Percentiles rank a stretch among this genome's conserved stretches.
These are phyloP conservation scores for Tylopilus vinaceipallidus DNA, from an alignment of 768 basidiomycete genomes.

Conservation along the genomic window DNA sequence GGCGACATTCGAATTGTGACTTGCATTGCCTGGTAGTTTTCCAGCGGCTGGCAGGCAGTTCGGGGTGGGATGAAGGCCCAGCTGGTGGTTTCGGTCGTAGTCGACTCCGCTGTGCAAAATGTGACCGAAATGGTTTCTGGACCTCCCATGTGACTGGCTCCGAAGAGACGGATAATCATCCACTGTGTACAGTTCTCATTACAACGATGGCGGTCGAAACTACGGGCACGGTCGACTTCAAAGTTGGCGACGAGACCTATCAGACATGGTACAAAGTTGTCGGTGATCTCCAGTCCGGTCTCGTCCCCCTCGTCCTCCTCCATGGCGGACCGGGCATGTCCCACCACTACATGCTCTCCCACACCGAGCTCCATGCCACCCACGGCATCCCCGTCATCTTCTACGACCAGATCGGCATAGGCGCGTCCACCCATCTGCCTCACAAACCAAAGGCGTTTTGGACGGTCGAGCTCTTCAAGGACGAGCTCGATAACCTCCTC, in stretches of 20 bases:
- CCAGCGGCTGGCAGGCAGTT: too few species aligned
- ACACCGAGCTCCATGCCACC: slow-evolving; percentile 29
- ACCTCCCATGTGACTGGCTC: too few species aligned
- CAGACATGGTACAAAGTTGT: slow-evolving; percentile 43
- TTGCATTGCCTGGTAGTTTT: too few species aligned
- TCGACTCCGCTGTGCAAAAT: too few species aligned
- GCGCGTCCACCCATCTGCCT: slow-evolving; percentile 41
- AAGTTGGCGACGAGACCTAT: slow-evolving; percentile 22
- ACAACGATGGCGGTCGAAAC: slow-evolving; percentile 11
- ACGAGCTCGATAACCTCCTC: slow-evolving; percentile 51
- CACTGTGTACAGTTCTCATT: too few species aligned
- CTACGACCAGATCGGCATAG: slow-evolving; percentile 49
- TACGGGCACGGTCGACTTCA: slow-evolving; percentile 16
- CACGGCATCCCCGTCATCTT: slow-evolving; percentile 40
- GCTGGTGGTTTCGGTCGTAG: too few species aligned
- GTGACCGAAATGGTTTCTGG: too few species aligned
- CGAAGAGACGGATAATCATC: too few species aligned
- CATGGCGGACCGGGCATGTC: slow-evolving; percentile 42
- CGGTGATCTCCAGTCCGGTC: slow-evolving; percentile 33
- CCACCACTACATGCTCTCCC: slow-evolving; percentile 35
- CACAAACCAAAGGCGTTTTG: slow-evolving; percentile 38
- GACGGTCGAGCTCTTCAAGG: slow-evolving; percentile 49
- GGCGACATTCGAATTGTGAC: too few species aligned
- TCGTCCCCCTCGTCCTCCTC: slow-evolving; percentile 33
- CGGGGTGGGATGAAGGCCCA: too few species aligned